Evolutionary conservation across 2,329 filamentous ascomycete species (phyloP), one percentile per base, ranked within the genome.

Genomic region (Aspergillus fumigatus): DNA sequence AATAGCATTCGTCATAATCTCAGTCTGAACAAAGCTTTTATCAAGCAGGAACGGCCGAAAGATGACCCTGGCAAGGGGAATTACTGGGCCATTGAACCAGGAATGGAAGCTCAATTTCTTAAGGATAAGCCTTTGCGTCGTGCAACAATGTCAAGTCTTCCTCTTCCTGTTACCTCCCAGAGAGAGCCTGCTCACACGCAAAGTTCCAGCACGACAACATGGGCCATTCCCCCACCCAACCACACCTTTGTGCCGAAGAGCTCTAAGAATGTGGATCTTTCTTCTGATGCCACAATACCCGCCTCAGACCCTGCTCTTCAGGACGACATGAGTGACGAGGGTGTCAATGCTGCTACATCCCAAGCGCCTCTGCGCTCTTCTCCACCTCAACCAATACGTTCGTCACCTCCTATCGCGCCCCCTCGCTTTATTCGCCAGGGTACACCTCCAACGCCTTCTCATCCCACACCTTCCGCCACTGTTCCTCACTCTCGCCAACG

Each of bases 1-100:
- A 99, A 99, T 75, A 97, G 94, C 78, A 99, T 99, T 72, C 89
- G 94, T 35, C 94, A 99, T 75, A 99, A 99, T 66, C 85, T 99
- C 35, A 97, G 92, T 70, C 81, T 99, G 48, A 96, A 97, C 81
- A 97, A 97, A 77, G 90, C 90, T 49, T 97, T 97, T 70, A 87
- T 92, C 71, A 97, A 97, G 77, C 89, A 96, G 69, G 92, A 97
- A 74, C 85, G 94, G 57, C 92, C 92, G 56, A 97, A 97, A 80
- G 92, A 97, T 70, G 94, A 97, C 68, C 92, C 93, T 3, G 94
- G 94, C 66, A 97, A 97, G 76, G 94, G 94, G 47, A 93, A 96
- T 74, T 97, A 97, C 77, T 97, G 94, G 94, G 85, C 87, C 47
- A 96, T 99, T 67, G 87, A 92, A 68, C 82, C 86, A n/a, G 93